phyloP scores from a whole-genome alignment of 1,284 basidiomycete genomes.

The Neolentinus lepideus region DNA sequence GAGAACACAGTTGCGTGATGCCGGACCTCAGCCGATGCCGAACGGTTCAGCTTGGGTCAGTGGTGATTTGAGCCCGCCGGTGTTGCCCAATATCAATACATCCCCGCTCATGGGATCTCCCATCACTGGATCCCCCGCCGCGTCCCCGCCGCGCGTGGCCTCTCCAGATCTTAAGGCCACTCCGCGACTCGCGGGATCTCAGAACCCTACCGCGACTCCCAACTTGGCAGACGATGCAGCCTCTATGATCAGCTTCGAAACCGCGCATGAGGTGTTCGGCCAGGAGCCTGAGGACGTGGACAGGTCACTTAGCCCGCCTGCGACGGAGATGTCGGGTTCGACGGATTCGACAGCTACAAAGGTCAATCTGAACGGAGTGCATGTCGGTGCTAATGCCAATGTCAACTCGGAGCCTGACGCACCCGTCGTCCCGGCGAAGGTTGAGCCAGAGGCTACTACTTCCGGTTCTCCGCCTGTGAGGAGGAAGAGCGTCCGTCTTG shows the following conservation, averaged over 20 bases:
- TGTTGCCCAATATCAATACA: no score
- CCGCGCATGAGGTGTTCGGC: constrained; percentile 41
- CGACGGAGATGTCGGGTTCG: neutral
- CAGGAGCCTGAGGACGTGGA: constrained; percentile 17
- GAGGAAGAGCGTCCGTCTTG: constrained; percentile 70
- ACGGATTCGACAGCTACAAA: neutral
- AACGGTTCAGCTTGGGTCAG: neutral
- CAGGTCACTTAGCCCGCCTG: neutral
- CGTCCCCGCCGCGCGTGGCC: neutral
- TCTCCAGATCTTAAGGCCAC: neutral
- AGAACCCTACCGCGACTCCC: neutral
- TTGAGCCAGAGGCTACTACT: constrained; percentile 11
- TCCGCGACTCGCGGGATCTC: neutral
- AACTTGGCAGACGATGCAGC: constrained; percentile 25
- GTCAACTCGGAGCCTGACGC: neutral
- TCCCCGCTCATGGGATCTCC: no score
- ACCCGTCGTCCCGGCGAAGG: neutral
- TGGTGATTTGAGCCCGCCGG: no score
- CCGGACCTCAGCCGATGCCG: neutral
- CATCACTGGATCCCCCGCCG: no score
- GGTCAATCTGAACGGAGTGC: neutral
- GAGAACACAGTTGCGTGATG: neutral
- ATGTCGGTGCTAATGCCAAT: neutral
- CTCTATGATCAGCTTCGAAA: constrained; percentile 55
- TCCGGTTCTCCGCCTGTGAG: constrained; percentile 25